A percentile compares a stretch with the other conserved stretches of the same genome.
Evolutionary conservation across 352 stramenopile species (phyloP).

Genomic region (Phytophthora syringae): DNA sequence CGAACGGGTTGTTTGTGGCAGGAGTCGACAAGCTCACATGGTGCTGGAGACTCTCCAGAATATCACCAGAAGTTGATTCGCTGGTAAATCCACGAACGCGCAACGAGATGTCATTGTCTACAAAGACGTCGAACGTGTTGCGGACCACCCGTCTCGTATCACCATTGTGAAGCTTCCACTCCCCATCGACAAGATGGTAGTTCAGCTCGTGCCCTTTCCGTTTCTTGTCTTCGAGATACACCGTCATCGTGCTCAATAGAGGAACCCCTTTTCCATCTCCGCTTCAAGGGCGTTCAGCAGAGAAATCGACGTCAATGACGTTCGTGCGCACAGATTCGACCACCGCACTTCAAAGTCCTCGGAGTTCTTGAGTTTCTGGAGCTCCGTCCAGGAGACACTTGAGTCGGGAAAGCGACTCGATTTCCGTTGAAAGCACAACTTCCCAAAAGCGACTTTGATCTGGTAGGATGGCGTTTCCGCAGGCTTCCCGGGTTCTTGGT

Average conservation of each 20-base stretch:
- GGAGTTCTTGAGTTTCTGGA: not conserved
- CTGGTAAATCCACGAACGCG: not conserved
- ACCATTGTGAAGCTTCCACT: conserved; percentile 4
- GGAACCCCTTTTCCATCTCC: not conserved
- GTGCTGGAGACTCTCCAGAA: conserved; percentile 5
- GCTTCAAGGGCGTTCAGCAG: not conserved
- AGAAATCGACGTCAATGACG: not conserved
- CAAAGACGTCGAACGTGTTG: conserved; percentile 6
- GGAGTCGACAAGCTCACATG: conserved; percentile 5
- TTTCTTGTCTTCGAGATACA: not conserved
- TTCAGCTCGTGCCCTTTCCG: not conserved
- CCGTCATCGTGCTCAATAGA: not conserved
- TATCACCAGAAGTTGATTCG: not conserved
- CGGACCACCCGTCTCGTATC: not conserved
- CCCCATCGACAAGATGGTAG: not conserved
- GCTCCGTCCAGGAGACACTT: not conserved
- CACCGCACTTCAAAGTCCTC: not conserved
- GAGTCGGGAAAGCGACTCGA: not conserved
- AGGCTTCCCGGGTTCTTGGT: not conserved
- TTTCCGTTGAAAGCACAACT: not conserved
- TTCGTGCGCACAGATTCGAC: not conserved
- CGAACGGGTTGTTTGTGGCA: conserved; percentile 15
- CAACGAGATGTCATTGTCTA: conserved; percentile 9
- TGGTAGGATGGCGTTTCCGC: not conserved
- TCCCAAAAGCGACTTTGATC: not conserved